Percentiles rank a stretch among this genome's conserved stretches.
phyloP scores from a whole-genome alignment of 1,284 basidiomycete genomes.

The Microbotryum lychnidis-dioicae region DNA sequence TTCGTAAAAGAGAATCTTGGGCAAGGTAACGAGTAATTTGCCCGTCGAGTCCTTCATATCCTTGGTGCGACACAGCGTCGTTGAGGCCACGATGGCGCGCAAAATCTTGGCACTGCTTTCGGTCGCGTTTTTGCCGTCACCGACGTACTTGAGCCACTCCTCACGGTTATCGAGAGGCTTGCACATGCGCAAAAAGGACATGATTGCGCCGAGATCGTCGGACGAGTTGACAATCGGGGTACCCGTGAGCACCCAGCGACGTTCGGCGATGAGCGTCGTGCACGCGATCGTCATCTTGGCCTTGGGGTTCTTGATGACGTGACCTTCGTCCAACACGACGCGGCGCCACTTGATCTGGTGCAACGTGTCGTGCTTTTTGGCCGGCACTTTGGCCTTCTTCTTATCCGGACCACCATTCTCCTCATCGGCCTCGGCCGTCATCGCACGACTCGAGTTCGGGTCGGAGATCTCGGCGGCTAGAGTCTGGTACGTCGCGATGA shows the following conservation, averaged over 20 bases:
- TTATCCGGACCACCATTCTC: not conserved
- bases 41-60: conserved; percentile 75
- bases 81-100: conserved; percentile 59
- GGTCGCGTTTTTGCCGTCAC: conserved; percentile 32
- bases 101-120: conserved; percentile 10
- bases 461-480: conserved; percentile 21
- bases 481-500: conserved; percentile 70
- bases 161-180: conserved; percentile 69
- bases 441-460: not conserved
- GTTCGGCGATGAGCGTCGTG: conserved; percentile 56
- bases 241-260: conserved; percentile 52
- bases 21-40: conserved; percentile 61
- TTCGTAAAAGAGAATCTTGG: conserved; percentile 57
- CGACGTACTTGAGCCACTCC: conserved; percentile 51
- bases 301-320: conserved; percentile 71
- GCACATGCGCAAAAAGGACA: conserved; percentile 72
- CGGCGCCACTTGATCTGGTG: conserved; percentile 75
- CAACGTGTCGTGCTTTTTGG: conserved; percentile 55
- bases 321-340: conserved; percentile 78
- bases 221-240: conserved; percentile 82
- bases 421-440: not conserved
- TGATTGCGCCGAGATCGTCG: conserved; percentile 66
- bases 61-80: conserved; percentile 57
- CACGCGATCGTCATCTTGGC: conserved; percentile 73
- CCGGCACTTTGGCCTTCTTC: conserved; percentile 37